Evolutionary conservation across 2,329 filamentous ascomycete genomes (phyloP).

Genomic region (Canariomyces notabilis): DNA sequence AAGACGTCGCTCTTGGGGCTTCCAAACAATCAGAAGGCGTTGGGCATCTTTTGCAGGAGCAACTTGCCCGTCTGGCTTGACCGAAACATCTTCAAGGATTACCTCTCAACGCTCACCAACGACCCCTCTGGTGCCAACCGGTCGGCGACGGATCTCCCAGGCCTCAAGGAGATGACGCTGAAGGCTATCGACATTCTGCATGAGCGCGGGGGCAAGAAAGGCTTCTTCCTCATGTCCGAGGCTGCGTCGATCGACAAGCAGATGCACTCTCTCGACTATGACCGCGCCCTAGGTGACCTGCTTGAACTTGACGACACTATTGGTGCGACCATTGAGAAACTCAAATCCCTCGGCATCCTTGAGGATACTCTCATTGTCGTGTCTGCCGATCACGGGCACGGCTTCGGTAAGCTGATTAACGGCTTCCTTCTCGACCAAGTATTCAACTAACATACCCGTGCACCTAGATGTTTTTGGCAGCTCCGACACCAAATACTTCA

Average conservation of each 20-base stretch:
- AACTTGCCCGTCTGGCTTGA: conserved; percentile 84
- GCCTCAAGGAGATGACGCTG: conserved; percentile 83
- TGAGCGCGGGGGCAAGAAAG: conserved; percentile 59
- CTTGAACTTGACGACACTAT: conserved; percentile 83
- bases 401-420: conserved; percentile 52
- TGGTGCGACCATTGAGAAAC: conserved; percentile 66
- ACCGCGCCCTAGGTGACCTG: conserved; percentile 77
- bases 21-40: conserved; percentile 55
- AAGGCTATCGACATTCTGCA: conserved; percentile 80
- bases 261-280: conserved; percentile 83
- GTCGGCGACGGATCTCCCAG: conserved; percentile 69
- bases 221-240: conserved; percentile 86
- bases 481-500: conserved; percentile 74
- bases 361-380: conserved; percentile 75
- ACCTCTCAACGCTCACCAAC: conserved; percentile 62
- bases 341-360: conserved; percentile 59
- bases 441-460: background rate
- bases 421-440: background rate
- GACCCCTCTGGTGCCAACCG: conserved; percentile 60
- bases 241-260: conserved; percentile 84
- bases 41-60: conserved; percentile 71
- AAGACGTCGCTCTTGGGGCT: conserved; percentile 62
- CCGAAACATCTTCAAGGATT: conserved; percentile 71
- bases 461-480: conserved; percentile 61
- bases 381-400: conserved; percentile 84